phyloP scores from a whole-genome alignment of 805 yeast species.

The Clavispora vitiphila region DNA sequence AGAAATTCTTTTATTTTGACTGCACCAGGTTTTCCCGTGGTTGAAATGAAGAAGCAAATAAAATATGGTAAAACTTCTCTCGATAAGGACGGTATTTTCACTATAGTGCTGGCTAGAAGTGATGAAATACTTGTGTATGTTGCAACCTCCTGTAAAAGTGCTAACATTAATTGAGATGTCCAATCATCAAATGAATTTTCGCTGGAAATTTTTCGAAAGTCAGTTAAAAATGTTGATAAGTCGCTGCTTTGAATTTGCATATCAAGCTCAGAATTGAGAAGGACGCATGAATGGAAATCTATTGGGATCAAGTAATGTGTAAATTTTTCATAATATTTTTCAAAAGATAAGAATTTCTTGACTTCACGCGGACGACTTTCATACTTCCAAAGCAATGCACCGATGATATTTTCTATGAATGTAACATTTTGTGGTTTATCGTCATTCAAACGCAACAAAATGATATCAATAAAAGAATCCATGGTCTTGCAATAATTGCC shows the following conservation, averaged over 20 bases:
- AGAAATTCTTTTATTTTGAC: slow-evolving; percentile 1
- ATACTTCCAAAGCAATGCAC: slow-evolving; percentile 31
- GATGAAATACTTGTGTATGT: slow-evolving; percentile 23
- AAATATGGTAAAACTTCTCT: slow-evolving; percentile 21
- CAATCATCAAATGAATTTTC: slow-evolving; percentile 20
- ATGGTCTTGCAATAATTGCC: slow-evolving; percentile 3
- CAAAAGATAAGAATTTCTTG: slow-evolving; percentile 19
- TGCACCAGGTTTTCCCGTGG: slow-evolving; percentile 7
- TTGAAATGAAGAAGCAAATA: slow-evolving; percentile 19
- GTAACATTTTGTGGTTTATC: slow-evolving; percentile 6
- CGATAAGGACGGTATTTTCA: slow-evolving; percentile 20
- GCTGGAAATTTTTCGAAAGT: slow-evolving; percentile 7
- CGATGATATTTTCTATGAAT: slow-evolving; percentile 35
- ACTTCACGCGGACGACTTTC: slow-evolving; percentile 14
- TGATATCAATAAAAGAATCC: slow-evolving; percentile 3
- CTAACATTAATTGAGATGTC: slow-evolving; percentile 25
- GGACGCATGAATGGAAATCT: slow-evolving; percentile 28
- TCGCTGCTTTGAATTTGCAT: slow-evolving; percentile 5
- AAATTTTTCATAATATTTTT: slow-evolving; percentile 10
- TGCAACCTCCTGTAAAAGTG: slow-evolving; percentile 29
- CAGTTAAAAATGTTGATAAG: slow-evolving; percentile 10
- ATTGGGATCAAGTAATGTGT: slow-evolving; percentile 25
- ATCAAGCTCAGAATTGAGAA: slow-evolving; percentile 22
- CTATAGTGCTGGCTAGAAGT: slow-evolving; percentile 28
- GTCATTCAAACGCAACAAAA: slow-evolving; percentile 15